These are phyloP conservation scores for Inga laurina DNA, from an alignment of 306 rosid species.

Conservation along the genomic window DNA sequence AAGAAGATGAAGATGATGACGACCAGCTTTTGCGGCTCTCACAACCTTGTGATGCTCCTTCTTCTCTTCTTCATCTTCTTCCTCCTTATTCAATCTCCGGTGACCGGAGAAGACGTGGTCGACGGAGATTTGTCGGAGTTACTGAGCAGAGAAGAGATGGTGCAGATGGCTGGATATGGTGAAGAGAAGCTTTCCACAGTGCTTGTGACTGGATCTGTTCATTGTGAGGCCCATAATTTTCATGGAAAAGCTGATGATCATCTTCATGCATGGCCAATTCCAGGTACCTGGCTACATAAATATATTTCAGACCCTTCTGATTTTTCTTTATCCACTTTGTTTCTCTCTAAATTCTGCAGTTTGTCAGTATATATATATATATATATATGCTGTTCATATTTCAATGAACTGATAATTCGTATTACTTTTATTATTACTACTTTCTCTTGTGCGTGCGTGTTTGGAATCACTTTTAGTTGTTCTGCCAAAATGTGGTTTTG, in stretches of 20 bases:
- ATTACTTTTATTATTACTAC: background rate
- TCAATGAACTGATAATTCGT: background rate
- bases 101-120: slow-evolving; percentile 5
- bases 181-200: slow-evolving; percentile 92
- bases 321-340: background rate
- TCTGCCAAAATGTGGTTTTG: background rate
- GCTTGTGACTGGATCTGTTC: slow-evolving; percentile 76
- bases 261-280: slow-evolving; percentile 71
- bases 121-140: slow-evolving; percentile 34
- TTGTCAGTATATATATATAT: background rate
- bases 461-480: background rate
- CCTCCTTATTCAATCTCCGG: slow-evolving; percentile 22
- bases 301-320: background rate
- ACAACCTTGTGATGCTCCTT: slow-evolving; percentile 28
- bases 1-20: slow-evolving; percentile 31
- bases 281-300: slow-evolving; percentile 45
- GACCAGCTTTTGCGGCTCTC: slow-evolving; percentile 43
- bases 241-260: slow-evolving; percentile 32
- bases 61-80: slow-evolving; percentile 22
- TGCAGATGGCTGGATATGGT: slow-evolving; percentile 84
- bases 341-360: background rate
- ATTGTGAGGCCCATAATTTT: slow-evolving; percentile 53
- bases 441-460: background rate
- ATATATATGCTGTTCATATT: background rate
- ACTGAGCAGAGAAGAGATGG: slow-evolving; percentile 64